phyloP scores from a whole-genome alignment of 2,329 filamentous ascomycete species.

The Zopfia rhizophila region DNA sequence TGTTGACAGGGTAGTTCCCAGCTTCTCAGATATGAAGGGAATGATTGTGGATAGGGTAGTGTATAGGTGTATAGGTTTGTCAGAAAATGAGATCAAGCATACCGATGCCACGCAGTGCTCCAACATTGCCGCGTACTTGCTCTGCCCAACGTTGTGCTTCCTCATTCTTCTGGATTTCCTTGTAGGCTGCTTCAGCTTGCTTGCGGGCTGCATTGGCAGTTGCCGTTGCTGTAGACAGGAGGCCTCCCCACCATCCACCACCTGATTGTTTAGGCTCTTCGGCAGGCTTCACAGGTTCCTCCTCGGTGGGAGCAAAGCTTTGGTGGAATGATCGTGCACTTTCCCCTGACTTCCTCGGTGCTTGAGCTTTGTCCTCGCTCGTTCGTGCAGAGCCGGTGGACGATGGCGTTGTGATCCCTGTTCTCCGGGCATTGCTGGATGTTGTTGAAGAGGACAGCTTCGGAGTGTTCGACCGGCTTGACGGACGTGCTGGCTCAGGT shows the following conservation, averaged over 20 bases:
- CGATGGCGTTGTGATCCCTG: slow-evolving; percentile 49
- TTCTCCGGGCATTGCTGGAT: slow-evolving; percentile 48
- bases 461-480: slow-evolving; percentile 80
- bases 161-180: slow-evolving; percentile 95
- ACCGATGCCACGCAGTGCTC: slow-evolving; percentile 80
- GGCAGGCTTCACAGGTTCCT: slow-evolving; percentile 51
- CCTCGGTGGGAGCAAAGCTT: slow-evolving; percentile 72
- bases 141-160: slow-evolving; percentile 97
- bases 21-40: too few species aligned
- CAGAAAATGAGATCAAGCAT: slow-evolving; percentile 39
- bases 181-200: slow-evolving; percentile 91
- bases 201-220: slow-evolving; percentile 87
- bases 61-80: too few species aligned
- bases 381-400: slow-evolving; percentile 53
- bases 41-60: too few species aligned
- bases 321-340: slow-evolving; percentile 77
- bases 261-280: slow-evolving; percentile 59
- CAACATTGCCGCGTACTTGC: slow-evolving; percentile 90
- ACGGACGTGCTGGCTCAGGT: slow-evolving; percentile 68
- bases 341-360: slow-evolving; percentile 78
- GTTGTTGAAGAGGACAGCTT: slow-evolving; percentile 64
- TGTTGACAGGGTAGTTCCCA: too few species aligned
- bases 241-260: slow-evolving; percentile 76
- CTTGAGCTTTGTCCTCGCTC: slow-evolving; percentile 69
- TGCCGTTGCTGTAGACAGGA: slow-evolving; percentile 82